Conservation (phyloP, 2,329 filamentous ascomycete species). For the Samsoniella hepiali region DNA sequence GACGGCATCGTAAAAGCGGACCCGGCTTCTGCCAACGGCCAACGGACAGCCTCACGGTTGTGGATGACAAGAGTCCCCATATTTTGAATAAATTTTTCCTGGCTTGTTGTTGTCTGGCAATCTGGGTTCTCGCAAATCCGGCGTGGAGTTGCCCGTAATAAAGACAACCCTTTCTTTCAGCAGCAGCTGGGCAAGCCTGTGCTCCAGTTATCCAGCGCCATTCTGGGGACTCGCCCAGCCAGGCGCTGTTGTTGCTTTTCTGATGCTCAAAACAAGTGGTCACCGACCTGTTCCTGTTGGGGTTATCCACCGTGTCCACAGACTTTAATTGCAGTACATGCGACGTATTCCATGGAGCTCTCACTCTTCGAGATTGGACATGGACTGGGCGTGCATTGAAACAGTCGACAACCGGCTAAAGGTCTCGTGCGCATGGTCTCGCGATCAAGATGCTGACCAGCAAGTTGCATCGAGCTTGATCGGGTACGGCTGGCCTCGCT, state of each 20-base stretch:
- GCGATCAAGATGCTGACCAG: slow-evolving; percentile 4
- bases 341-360: neutral
- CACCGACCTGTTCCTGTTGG: neutral
- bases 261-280: neutral
- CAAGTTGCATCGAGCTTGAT: slow-evolving; percentile 8
- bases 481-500: slow-evolving; percentile 4
- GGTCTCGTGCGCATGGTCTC: slow-evolving; percentile 4
- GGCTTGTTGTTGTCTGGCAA: neutral
- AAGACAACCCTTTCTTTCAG: neutral
- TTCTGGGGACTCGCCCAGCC: neutral
- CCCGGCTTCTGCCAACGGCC: slow-evolving; percentile 6
- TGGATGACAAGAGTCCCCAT: slow-evolving; percentile 7
- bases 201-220: slow-evolving; percentile 8
- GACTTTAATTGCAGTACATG: slow-evolving; percentile 11
- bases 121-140: neutral
- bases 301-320: slow-evolving; percentile 13
- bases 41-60: slow-evolving; percentile 8
- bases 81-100: slow-evolving; percentile 12
- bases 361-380: neutral
- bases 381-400: neutral
- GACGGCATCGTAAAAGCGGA: slow-evolving; percentile 18
- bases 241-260: neutral
- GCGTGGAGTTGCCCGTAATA: slow-evolving; percentile 2
- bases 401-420: slow-evolving; percentile 2
- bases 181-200: neutral